Percentiles rank a stretch among this genome's conserved stretches.
These are phyloP conservation scores for Eucalyptus paniculata DNA, from an alignment of 345 rosid genomes.

Conservation along the genomic window DNA sequence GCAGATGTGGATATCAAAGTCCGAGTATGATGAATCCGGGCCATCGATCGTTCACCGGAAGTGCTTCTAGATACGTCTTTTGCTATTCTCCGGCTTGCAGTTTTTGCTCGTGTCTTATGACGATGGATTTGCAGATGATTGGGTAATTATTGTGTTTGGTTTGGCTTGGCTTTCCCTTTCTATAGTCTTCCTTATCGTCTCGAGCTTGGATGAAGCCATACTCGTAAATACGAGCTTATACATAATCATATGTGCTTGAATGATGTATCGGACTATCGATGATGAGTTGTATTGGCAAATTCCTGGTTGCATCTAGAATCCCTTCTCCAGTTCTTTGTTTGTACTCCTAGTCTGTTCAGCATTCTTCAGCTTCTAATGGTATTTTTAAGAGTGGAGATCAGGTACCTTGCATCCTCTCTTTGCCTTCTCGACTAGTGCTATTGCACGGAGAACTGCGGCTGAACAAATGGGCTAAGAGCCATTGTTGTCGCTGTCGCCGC, in stretches of 20 bases:
- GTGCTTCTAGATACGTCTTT: slow-evolving; percentile 9
- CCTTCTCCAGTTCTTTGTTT: not conserved
- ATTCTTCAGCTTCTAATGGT: not conserved
- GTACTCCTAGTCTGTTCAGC: not conserved
- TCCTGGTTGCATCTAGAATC: not conserved
- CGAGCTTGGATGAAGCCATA: not conserved
- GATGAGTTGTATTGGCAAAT: not conserved
- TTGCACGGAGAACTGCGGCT: not conserved
- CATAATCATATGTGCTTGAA: not conserved
- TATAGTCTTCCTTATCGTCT: not conserved
- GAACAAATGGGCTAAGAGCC: not conserved
- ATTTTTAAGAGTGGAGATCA: not conserved
- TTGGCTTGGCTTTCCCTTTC: not conserved
- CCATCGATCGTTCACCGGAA: slow-evolving; percentile 15
- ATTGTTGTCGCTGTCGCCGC: not conserved
- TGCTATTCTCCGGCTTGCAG: not conserved
- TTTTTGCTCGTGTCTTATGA: not conserved
- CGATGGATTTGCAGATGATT: not conserved
- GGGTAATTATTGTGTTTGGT: not conserved
- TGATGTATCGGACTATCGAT: not conserved
- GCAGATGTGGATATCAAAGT: slow-evolving; percentile 20
- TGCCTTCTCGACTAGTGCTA: not conserved
- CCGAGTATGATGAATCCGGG: slow-evolving; percentile 11
- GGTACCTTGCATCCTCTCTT: not conserved
- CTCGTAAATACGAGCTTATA: not conserved